phyloP scores from a whole-genome alignment of 176 grass and related monocot species.

The Panicum miliaceum region DNA sequence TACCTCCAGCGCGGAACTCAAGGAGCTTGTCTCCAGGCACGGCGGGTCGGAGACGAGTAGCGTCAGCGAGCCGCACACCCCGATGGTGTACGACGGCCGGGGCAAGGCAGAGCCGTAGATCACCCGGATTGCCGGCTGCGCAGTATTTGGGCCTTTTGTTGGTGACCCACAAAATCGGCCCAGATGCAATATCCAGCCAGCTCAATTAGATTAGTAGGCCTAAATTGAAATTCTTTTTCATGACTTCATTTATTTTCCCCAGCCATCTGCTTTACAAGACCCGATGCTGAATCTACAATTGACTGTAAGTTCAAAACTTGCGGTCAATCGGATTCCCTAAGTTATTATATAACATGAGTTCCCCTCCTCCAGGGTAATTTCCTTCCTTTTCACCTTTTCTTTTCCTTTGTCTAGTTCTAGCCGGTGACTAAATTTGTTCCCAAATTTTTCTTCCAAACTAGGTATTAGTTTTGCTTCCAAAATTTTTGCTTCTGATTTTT shows the following conservation, averaged over 20 bases:
- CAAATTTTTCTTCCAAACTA: too few relatives aligned
- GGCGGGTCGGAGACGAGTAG: background rate
- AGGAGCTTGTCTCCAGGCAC: slow-evolving; percentile 49
- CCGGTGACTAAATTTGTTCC: too few relatives aligned
- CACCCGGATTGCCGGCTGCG: background rate
- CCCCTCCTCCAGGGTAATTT: too few relatives aligned
- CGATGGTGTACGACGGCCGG: background rate
- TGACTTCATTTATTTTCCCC: background rate
- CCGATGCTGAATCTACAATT: too few relatives aligned
- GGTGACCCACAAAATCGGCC: background rate
- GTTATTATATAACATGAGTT: too few relatives aligned
- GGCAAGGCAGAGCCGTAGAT: background rate
- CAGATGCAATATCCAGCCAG: background rate
- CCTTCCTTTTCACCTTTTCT: too few relatives aligned
- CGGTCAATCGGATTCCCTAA: too few relatives aligned
- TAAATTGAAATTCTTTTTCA: background rate
- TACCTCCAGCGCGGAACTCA: slow-evolving; percentile 51
- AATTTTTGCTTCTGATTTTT: too few relatives aligned
- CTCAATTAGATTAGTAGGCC: background rate
- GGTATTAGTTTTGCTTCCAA: too few relatives aligned
- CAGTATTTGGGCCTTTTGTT: background rate
- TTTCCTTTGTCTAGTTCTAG: too few relatives aligned
- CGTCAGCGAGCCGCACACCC: background rate
- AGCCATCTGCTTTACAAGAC: too few relatives aligned
- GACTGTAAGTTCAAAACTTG: too few relatives aligned